Evolutionary conservation across 2,329 filamentous ascomycete species (phyloP).

Genomic region (Lasiodiplodia sp.): DNA sequence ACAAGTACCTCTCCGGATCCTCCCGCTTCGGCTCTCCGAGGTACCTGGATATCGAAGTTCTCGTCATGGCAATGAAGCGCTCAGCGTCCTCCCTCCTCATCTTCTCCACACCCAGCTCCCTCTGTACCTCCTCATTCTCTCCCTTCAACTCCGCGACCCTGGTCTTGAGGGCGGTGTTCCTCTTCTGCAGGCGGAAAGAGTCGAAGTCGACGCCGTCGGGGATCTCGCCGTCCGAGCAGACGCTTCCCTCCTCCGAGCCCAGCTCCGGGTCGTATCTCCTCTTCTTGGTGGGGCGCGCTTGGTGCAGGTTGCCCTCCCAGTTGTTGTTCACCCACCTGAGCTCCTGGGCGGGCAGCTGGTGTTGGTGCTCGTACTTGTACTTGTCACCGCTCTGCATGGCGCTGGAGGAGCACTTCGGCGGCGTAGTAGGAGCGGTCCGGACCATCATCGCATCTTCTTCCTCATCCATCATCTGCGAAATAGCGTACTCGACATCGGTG

Average conservation of each 20-base stretch:
- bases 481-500: not conserved
- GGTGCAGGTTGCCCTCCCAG: not conserved
- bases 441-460: too few species aligned
- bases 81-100: not conserved
- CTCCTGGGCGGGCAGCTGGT: not conserved
- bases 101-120: not conserved
- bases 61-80: not conserved
- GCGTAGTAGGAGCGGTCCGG: not conserved
- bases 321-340: not conserved
- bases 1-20: not conserved
- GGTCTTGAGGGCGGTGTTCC: not conserved
- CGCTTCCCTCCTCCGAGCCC: not conserved
- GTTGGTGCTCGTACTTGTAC: not conserved
- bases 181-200: not conserved
- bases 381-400: too few species aligned
- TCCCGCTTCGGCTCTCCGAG: not conserved
- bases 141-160: not conserved
- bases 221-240: not conserved
- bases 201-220: not conserved
- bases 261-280: not conserved
- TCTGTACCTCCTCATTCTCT: not conserved
- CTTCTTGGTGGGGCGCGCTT: not conserved
- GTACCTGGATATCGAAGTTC: not conserved
- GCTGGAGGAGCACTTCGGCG: not conserved
- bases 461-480: not conserved